These are phyloP conservation scores for Tubosaeta sp. DNA, from an alignment of 768 basidiomycete species.

Conservation along the genomic window DNA sequence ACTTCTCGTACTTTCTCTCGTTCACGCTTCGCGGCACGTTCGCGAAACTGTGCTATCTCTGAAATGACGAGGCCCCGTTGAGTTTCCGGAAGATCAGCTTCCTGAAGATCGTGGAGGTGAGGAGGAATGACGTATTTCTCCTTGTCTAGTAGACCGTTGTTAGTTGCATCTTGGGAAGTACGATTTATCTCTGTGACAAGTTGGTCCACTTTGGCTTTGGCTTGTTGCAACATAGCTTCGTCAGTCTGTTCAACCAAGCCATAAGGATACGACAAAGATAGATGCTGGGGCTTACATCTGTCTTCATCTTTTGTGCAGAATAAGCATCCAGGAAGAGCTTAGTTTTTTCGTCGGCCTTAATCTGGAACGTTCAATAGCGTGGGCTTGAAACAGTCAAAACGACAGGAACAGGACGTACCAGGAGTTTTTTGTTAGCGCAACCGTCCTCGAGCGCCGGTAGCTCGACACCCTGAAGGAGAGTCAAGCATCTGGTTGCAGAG, in stretches of 20 bases:
- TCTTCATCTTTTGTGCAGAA: constrained; percentile 69
- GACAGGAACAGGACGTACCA: constrained; percentile 49
- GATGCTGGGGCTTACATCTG: constrained; percentile 56
- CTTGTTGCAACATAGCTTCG: constrained; percentile 57
- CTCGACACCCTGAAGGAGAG: constrained; percentile 58
- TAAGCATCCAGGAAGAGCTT: constrained; percentile 84
- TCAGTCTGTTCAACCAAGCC: constrained; percentile 48
- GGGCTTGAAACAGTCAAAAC: constrained; percentile 30
- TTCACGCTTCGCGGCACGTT: constrained; percentile 87
- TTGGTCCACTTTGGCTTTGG: constrained; percentile 60
- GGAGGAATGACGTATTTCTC: constrained; percentile 90
- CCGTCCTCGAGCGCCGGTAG: constrained; percentile 60
- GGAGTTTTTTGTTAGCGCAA: constrained; percentile 57
- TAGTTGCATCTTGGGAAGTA: constrained; percentile 69
- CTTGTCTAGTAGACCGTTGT: constrained; percentile 70
- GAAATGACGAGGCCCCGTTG: constrained; percentile 89
- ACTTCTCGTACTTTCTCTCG: constrained; percentile 84
- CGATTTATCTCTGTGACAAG: constrained; percentile 71
- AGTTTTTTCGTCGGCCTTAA: constrained; percentile 97
- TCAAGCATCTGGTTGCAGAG: constrained; percentile 74
- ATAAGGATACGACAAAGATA: not conserved
- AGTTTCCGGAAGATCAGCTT: constrained; percentile 95
- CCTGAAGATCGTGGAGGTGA: constrained; percentile 95
- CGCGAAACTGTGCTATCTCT: constrained; percentile 94
- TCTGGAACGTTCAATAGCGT: constrained; percentile 44